Evolutionary conservation across 805 yeast genomes (phyloP).

Genomic region (Candida silvatica): DNA sequence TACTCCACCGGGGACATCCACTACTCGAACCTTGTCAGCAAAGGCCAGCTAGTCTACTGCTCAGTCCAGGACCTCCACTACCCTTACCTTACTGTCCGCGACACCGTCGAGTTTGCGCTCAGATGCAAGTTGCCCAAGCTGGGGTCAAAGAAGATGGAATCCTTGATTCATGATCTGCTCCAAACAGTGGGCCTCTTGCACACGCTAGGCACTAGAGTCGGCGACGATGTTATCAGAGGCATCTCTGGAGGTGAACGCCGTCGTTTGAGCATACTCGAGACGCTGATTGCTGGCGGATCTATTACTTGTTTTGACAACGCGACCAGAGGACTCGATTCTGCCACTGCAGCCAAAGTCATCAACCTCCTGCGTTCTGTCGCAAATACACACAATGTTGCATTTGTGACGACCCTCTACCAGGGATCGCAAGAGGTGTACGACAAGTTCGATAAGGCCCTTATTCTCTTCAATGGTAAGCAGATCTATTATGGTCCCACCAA

Average conservation of each 20-base stretch:
- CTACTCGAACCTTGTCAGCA: not conserved
- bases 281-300: slow-evolving; percentile 53
- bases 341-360: slow-evolving; percentile 72
- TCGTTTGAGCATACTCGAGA: slow-evolving; percentile 79
- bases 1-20: not conserved
- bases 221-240: slow-evolving; percentile 44
- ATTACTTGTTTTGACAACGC: slow-evolving; percentile 75
- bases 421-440: slow-evolving; percentile 61
- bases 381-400: slow-evolving; percentile 6
- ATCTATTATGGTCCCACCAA: slow-evolving; percentile 54
- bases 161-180: slow-evolving; percentile 31
- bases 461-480: slow-evolving; percentile 53
- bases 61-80: slow-evolving; percentile 52
- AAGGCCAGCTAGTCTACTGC: slow-evolving; percentile 31
- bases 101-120: slow-evolving; percentile 48
- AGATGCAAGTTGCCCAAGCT: slow-evolving; percentile 48
- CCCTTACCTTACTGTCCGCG: slow-evolving; percentile 46
- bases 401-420: slow-evolving; percentile 28
- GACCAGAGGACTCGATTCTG: slow-evolving; percentile 79
- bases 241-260: slow-evolving; percentile 83
- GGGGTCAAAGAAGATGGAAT: slow-evolving; percentile 29
- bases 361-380: slow-evolving; percentile 44
- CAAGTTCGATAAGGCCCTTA: slow-evolving; percentile 53
- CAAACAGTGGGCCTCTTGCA: slow-evolving; percentile 48
- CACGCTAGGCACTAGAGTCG: slow-evolving; percentile 40